Evolutionary conservation across 306 rosid genomes (phyloP), one percentile per base, ranked within the genome.

Genomic region (Quercus aquifolioides): DNA sequence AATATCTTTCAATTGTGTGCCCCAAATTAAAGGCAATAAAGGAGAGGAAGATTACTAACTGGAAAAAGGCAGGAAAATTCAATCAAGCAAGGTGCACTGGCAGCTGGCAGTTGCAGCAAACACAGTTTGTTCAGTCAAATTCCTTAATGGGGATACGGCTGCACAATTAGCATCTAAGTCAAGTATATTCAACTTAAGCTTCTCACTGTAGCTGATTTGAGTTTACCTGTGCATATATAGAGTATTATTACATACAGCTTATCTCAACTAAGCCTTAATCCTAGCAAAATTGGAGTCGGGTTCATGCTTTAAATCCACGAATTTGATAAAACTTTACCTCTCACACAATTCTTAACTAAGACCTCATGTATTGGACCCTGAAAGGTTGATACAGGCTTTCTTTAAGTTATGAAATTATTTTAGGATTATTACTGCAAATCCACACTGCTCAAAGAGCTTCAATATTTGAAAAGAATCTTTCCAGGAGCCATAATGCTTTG

Each of bases 381-480:
- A 17, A 57, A 57, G 63, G n/a, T 57, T n/a, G 2, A 57, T 23
- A 57, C 25, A 18, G 63, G 1, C 38, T 6, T 57, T 57, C 5
- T 17, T 41, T 41, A 41, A 1, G 49, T 41, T 41, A 6, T 7
- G 49, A 41, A 12, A 41, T 41, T 8, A 41, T 41, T 41, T 41
- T 2, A 41, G 49, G 49, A 41, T 41, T 41, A 41, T 41, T 10
- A 41, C 49, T 41, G 3, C 12, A 41, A 8, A 41, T 41, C 49
- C 49, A 41, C 49, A 10, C 49, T 8, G 68, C 55, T 26, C 17
- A 2, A 12, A 41, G 72, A 52, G 30, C 26, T 74, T 76, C 21
- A 77, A 74, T 69, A 57, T 58, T 58, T 18, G 73, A 68, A 75
- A 65, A 30, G 20, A 64, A 69, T 41, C 12, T 65, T 71, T 71